Percentiles rank a stretch among this genome's conserved stretches.
Conservation (phyloP, 1,139 yeast genomes). For the Pichia sp. region DNA sequence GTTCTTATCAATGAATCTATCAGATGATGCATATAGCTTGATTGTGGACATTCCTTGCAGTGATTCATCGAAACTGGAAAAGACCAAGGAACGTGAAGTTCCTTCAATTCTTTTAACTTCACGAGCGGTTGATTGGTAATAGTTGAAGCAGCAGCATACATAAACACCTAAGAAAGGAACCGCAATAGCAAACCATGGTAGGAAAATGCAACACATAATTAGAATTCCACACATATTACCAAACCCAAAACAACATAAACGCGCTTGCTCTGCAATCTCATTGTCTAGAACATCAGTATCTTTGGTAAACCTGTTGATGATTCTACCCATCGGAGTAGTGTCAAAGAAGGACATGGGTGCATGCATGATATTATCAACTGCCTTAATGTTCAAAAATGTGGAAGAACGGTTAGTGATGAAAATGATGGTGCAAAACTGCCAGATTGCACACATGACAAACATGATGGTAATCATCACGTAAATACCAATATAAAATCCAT, state of each 20-base stretch:
- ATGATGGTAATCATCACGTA: constrained; percentile 49
- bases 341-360: constrained; percentile 70
- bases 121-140: constrained; percentile 53
- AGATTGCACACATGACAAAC: constrained; percentile 41
- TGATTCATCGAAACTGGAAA: constrained; percentile 54
- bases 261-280: constrained; percentile 54
- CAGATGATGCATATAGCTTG: constrained; percentile 38
- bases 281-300: constrained; percentile 82
- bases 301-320: constrained; percentile 67
- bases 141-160: constrained; percentile 35
- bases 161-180: constrained; percentile 32
- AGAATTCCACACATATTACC: constrained; percentile 40
- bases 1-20: constrained; percentile 37
- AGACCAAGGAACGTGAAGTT: constrained; percentile 52
- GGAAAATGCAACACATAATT: constrained; percentile 42
- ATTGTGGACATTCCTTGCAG: constrained; percentile 52
- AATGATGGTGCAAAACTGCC: constrained; percentile 49
- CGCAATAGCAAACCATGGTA: constrained; percentile 45
- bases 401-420: constrained; percentile 44
- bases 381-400: constrained; percentile 37
- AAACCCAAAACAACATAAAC: constrained; percentile 43
- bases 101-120: constrained; percentile 62
- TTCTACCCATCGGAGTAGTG: constrained; percentile 64
- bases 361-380: constrained; percentile 57
- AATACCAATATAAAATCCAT: constrained; percentile 33